phyloP scores from a whole-genome alignment of 2,329 filamentous ascomycete species.

The Knufia petricola region DNA sequence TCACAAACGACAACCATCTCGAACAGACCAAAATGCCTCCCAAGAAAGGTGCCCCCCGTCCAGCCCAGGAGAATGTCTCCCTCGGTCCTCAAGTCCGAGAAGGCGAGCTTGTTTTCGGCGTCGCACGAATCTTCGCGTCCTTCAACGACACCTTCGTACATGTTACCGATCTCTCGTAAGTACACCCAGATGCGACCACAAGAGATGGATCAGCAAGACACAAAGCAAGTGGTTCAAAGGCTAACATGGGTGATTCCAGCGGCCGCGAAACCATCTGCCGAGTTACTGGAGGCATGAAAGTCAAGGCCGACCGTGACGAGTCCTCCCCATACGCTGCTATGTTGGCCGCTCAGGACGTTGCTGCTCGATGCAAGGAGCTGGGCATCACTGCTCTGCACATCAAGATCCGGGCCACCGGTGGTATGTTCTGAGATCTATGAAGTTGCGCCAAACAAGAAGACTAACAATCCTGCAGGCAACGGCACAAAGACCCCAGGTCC shows the following conservation, averaged over 20 bases:
- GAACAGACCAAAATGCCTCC: constrained; percentile 71
- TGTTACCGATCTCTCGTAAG: constrained; percentile 95
- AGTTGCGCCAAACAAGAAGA: constrained; percentile 7
- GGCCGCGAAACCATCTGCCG: constrained; percentile 99
- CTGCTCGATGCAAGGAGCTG: constrained; percentile 77
- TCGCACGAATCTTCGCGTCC: constrained; percentile 95
- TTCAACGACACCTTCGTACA: constrained; percentile 95
- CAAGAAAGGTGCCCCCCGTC: constrained; percentile 76
- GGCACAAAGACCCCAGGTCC: constrained; percentile 99
- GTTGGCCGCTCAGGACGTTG: constrained; percentile 98
- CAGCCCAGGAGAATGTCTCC: constrained; percentile 91
- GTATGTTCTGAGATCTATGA: constrained; percentile 44
- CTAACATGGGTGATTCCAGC: constrained; percentile 67
- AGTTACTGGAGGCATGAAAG: constrained; percentile 99
- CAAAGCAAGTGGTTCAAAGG: constrained; percentile 36
- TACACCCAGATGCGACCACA: constrained; percentile 30
- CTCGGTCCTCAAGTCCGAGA: constrained; percentile 94
- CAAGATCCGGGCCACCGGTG: constrained; percentile 99
- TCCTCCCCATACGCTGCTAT: constrained; percentile 99
- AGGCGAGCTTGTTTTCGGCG: constrained; percentile 95
- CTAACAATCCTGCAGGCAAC: constrained; percentile 56
- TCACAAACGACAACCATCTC: not conserved
- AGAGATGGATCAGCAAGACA: constrained; percentile 19
- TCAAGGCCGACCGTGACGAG: constrained; percentile 99
- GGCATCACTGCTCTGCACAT: constrained; percentile 96